Conservation (phyloP, 176 grass and related monocot species). For the Carex pumila region DNA sequence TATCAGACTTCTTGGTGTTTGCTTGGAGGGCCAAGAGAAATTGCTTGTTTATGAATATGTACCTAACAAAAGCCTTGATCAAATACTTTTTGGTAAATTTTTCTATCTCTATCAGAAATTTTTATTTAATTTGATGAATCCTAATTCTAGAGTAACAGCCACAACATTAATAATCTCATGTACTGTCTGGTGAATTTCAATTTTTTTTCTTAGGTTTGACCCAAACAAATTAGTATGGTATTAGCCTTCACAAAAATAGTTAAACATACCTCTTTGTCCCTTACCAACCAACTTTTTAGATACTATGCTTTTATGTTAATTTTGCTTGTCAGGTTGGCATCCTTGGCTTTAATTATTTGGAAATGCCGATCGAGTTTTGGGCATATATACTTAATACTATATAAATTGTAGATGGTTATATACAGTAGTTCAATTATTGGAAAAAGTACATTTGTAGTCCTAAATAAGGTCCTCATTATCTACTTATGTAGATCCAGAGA, state of each 20-base stretch:
- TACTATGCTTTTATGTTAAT: background rate
- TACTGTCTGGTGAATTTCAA: background rate
- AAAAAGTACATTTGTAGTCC: too few species aligned
- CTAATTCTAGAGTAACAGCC: background rate
- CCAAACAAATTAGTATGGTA: too few species aligned
- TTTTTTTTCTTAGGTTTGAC: background rate
- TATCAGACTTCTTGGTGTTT: slow-evolving; percentile 23
- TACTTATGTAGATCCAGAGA: too few species aligned
- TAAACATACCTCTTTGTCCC: background rate
- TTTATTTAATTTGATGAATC: background rate
- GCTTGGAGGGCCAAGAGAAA: slow-evolving; percentile 27
- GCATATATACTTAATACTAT: too few species aligned
- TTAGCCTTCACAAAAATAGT: background rate
- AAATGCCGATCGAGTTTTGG: too few species aligned
- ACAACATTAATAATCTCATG: background rate
- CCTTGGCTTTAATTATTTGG: too few species aligned
- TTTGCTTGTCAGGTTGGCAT: background rate
- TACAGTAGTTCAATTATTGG: too few species aligned
- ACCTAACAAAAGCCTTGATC: slow-evolving; percentile 26
- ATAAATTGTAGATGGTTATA: too few species aligned
- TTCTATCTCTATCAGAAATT: background rate
- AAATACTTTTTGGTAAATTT: slow-evolving; percentile 23
- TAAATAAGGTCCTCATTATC: too few species aligned
- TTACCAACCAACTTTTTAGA: background rate
- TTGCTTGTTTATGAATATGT: slow-evolving; percentile 30